These are phyloP conservation scores for Alternaria novae-zelandiae DNA, from an alignment of 2,329 filamentous ascomycete species.

Conservation along the genomic window DNA sequence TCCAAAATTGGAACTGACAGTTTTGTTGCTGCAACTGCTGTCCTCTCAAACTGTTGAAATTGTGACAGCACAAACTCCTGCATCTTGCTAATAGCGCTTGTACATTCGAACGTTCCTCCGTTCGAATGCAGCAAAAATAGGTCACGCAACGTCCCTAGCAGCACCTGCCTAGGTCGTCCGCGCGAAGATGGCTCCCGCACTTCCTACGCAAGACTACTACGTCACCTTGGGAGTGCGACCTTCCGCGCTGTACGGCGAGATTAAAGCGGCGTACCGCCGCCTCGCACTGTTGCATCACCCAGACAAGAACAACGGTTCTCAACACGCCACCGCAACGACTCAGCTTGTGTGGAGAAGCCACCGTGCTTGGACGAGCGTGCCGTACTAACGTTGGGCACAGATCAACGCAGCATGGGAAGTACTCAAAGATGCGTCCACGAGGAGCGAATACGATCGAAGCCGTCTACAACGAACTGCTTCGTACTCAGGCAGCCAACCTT, in stretches of 20 bases:
- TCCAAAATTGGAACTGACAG: neutral
- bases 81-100: neutral
- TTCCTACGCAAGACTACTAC: conserved; percentile 1
- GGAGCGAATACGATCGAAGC: neutral
- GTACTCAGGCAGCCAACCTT: neutral
- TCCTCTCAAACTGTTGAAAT: neutral
- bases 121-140: neutral
- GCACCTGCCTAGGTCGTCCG: neutral
- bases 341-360: neutral
- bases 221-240: neutral
- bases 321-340: neutral
- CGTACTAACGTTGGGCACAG: neutral
- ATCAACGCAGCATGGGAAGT: conserved; percentile 12
- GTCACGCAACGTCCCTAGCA: neutral
- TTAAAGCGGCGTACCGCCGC: conserved; percentile 2
- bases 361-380: neutral
- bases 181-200: neutral
- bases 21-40: neutral
- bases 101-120: neutral
- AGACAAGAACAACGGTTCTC: conserved; percentile 1
- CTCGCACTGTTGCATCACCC: conserved; percentile 7
- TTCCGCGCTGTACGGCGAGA: neutral
- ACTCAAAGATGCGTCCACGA: neutral
- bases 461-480: neutral
- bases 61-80: neutral